Conservation (phyloP, 2,329 filamentous ascomycete species). For the Fusarium falciforme region DNA sequence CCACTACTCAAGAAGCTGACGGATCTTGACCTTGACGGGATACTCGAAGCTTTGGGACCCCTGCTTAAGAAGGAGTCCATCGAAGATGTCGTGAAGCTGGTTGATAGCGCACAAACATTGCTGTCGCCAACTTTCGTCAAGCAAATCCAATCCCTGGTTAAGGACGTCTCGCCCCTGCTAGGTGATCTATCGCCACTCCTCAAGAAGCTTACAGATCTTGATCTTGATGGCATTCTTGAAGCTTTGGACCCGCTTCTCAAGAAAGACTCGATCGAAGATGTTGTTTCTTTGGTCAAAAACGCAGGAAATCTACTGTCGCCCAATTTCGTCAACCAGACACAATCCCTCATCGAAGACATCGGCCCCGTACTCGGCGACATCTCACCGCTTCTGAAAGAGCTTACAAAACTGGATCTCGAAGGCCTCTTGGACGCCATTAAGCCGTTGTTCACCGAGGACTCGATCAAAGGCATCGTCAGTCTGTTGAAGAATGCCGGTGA, state of each 20-base stretch:
- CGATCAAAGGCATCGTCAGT: conserved; percentile 33
- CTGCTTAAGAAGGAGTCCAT: conserved; percentile 45
- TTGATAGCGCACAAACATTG: conserved; percentile 46
- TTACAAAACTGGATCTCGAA: conserved; percentile 50
- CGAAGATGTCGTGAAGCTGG: conserved; percentile 41
- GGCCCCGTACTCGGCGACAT: conserved; percentile 43
- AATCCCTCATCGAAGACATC: conserved; percentile 50
- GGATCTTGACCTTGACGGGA: conserved; percentile 47
- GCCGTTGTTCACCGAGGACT: conserved; percentile 47
- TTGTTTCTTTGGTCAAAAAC: conserved; percentile 41
- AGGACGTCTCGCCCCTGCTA: conserved; percentile 48
- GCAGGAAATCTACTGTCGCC: conserved; percentile 37
- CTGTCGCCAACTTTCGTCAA: conserved; percentile 38
- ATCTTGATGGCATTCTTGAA: conserved; percentile 47
- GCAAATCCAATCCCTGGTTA: conserved; percentile 37
- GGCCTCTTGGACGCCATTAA: conserved; percentile 48
- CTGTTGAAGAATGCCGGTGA: conserved; percentile 49
- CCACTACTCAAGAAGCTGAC: conserved; percentile 41
- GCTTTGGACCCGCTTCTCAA: conserved; percentile 43
- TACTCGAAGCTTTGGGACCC: conserved; percentile 44
- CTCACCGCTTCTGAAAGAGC: conserved; percentile 28
- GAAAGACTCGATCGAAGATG: conserved; percentile 41
- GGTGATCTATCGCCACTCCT: conserved; percentile 46
- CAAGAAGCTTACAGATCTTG: conserved; percentile 46
- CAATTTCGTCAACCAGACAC: conserved; percentile 41